Conservation (phyloP, 768 basidiomycete genomes). For the Tubosaeta sp. region DNA sequence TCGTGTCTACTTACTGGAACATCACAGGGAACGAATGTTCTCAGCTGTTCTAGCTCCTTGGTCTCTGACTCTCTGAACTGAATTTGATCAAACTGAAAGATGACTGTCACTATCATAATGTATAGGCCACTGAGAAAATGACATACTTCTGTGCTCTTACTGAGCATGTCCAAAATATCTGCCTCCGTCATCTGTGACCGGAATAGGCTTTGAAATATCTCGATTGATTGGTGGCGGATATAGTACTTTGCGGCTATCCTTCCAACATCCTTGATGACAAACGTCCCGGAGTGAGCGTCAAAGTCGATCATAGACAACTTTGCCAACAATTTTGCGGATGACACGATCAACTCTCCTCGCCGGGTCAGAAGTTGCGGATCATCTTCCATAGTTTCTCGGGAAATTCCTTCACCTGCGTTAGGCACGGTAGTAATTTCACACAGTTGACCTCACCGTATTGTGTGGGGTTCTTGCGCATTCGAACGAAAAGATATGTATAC, state of each 20-base stretch:
- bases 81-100: slow-evolving; percentile 82
- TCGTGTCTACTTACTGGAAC: slow-evolving; percentile 53
- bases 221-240: slow-evolving; percentile 79
- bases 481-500: slow-evolving; percentile 93
- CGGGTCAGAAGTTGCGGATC: slow-evolving; percentile 72
- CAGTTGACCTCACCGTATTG: slow-evolving; percentile 58
- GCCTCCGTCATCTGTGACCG: slow-evolving; percentile 86
- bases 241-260: slow-evolving; percentile 97
- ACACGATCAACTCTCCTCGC: slow-evolving; percentile 60
- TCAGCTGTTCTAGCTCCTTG: slow-evolving; percentile 71
- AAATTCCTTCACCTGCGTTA: slow-evolving; percentile 52
- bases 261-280: slow-evolving; percentile 86
- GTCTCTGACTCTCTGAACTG: slow-evolving; percentile 89
- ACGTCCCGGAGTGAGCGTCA: slow-evolving; percentile 51
- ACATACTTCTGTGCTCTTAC: slow-evolving; percentile 84
- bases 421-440: background rate
- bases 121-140: background rate
- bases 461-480: slow-evolving; percentile 90
- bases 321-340: slow-evolving; percentile 64
- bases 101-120: background rate
- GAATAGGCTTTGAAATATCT: slow-evolving; percentile 79
- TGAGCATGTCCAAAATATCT: slow-evolving; percentile 81
- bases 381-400: slow-evolving; percentile 58
- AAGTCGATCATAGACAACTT: slow-evolving; percentile 79
- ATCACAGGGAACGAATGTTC: slow-evolving; percentile 70